These are phyloP conservation scores for Penicillium goetzii DNA, from an alignment of 495 filamentous ascomycete genomes.

Conservation along the genomic window DNA sequence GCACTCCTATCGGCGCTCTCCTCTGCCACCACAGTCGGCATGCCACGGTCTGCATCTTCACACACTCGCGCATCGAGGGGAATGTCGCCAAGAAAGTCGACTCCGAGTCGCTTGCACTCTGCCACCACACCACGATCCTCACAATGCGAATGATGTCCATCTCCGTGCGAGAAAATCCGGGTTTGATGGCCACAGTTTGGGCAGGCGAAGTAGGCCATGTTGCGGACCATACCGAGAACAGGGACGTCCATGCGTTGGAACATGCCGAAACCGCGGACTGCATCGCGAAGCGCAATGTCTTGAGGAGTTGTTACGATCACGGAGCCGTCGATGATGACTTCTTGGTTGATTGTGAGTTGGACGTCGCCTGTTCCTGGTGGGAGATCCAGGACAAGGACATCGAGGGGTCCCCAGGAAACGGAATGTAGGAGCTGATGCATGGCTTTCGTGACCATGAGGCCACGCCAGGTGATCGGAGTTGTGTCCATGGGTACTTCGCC, in stretches of 20 bases:
- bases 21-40: slow-evolving; percentile 88
- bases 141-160: slow-evolving; percentile 37
- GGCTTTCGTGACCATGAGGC: slow-evolving; percentile 97
- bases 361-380: slow-evolving; percentile 95
- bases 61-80: slow-evolving; percentile 87
- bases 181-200: slow-evolving; percentile 74
- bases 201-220: slow-evolving; percentile 89
- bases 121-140: slow-evolving; percentile 55
- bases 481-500: slow-evolving; percentile 58
- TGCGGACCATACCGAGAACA: slow-evolving; percentile 91
- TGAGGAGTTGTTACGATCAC: slow-evolving; percentile 95
- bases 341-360: slow-evolving; percentile 91
- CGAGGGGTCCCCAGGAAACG: slow-evolving; percentile 84
- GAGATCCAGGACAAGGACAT: slow-evolving; percentile 86
- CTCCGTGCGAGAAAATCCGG: slow-evolving; percentile 70
- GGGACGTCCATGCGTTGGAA: slow-evolving; percentile 79
- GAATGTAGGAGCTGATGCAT: slow-evolving; percentile 93
- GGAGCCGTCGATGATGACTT: slow-evolving; percentile 81
- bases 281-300: slow-evolving; percentile 85
- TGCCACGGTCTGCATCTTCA: slow-evolving; percentile 84
- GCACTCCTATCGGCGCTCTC: slow-evolving; percentile 74
- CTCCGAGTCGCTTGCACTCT: slow-evolving; percentile 64
- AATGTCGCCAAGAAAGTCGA: slow-evolving; percentile 84
- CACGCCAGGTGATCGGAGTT: slow-evolving; percentile 91
- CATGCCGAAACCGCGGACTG: slow-evolving; percentile 87